Evolutionary conservation across 2,329 filamentous ascomycete genomes (phyloP).

Genomic region (Chalaropsis thielavioides): DNA sequence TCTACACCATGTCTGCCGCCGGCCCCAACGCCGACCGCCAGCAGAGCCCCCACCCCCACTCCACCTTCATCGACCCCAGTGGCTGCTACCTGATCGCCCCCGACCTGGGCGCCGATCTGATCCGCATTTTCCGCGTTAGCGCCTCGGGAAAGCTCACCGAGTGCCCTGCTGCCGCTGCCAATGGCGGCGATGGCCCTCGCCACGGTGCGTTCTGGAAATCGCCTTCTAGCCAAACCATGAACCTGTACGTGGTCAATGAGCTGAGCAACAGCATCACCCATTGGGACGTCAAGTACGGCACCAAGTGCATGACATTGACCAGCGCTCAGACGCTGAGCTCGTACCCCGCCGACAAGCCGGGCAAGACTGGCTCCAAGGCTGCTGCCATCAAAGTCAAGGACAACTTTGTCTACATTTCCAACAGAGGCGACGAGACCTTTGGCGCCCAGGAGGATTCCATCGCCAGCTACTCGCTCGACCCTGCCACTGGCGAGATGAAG

Average conservation of each 20-base stretch:
- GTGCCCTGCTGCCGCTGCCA: conserved; percentile 30
- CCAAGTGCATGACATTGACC: conserved; percentile 32
- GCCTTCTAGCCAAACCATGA: not conserved
- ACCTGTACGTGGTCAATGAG: conserved; percentile 33
- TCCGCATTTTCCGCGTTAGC: conserved; percentile 40
- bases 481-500: conserved; percentile 32
- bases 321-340: conserved; percentile 34
- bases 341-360: conserved; percentile 29
- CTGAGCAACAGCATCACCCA: conserved; percentile 35
- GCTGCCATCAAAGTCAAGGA: conserved; percentile 40
- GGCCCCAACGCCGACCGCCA: conserved; percentile 36
- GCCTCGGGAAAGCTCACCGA: conserved; percentile 32
- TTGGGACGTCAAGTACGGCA: conserved; percentile 35
- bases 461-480: conserved; percentile 35
- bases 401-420: conserved; percentile 45
- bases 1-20: conserved; percentile 29
- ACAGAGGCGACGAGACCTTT: conserved; percentile 47
- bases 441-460: conserved; percentile 40
- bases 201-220: conserved; percentile 36
- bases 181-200: conserved; percentile 36
- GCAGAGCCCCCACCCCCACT: conserved; percentile 41
- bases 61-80: conserved; percentile 34
- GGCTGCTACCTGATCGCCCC: conserved; percentile 35
- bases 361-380: conserved; percentile 35
- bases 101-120: conserved; percentile 40